Base-by-base conservation (phyloP, 352 stramenopile species). In the Pythium brassicae region DNA sequence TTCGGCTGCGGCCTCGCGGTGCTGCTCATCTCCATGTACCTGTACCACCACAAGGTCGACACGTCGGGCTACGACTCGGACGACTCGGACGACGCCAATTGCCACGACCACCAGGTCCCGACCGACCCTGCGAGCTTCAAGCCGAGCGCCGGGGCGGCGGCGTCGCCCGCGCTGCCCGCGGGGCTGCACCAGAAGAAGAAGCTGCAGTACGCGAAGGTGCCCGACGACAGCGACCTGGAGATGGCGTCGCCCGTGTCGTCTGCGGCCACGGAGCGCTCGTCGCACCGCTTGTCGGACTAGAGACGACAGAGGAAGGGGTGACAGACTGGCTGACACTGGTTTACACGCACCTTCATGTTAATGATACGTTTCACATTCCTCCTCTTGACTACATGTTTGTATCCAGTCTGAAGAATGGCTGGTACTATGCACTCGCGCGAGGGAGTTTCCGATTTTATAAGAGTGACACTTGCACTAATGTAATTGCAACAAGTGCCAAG, bases 11-110 rank as follows among this genome's bases (percentile, higher is more conserved):
- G 85, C 0, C 74, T 95, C 35, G 74, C 70, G 15, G 83, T 93
- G 32, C 66, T 91, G 17, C 65, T 93, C 55, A 84, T 93, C 50
- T 93, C 85, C 53, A 93, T 93, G 78, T 95, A 95, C 50, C 76
- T 95, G 47, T 95, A 95, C 61, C 85, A 95, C 69, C 78, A 91
- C 63, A 78, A 82, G 63, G 49, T 83, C 40, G 65, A 77, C 42
- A 53, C 54, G 43, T 46, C 57, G n/a, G 32, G 19, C 35, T 34
- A 59, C 45, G 39, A 66, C 23, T 25, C 32, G 12, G 52, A 56
- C 34, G 56, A 71, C 5, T 20, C 25, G 25, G 54, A 63, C 26
- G 27, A 44, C 14, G 57, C 43, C 25, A n/a, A n/a, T n/a, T 40
- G 29, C 37, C 22, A 53, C 20, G 19, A 26, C 0, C 29, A 47